phyloP scores from a whole-genome alignment of 108 stramenopile species.

The Fistulifera solaris region DNA sequence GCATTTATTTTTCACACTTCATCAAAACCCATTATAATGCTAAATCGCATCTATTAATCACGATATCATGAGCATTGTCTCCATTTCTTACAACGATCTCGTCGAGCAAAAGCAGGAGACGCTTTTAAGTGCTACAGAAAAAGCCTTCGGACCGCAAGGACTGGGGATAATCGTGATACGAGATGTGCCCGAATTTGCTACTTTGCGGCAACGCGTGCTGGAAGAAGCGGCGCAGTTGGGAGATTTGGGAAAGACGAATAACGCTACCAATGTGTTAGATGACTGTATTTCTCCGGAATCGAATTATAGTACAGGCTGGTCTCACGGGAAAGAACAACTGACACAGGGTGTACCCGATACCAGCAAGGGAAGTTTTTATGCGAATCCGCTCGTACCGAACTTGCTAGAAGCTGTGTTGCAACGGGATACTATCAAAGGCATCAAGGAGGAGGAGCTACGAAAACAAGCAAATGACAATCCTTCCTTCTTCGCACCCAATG shows the following conservation, averaged over 20 bases:
- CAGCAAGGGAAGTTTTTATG: constrained; percentile 85
- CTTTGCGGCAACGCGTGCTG: constrained; percentile 27
- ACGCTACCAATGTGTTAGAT: no score
- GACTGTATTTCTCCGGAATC: constrained; percentile 43
- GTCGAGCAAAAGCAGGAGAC: constrained; percentile 1
- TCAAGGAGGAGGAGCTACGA: constrained; percentile 9
- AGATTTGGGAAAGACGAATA: constrained; percentile 10
- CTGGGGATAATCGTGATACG: constrained; percentile 50
- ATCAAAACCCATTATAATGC: no score
- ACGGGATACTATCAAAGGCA: constrained; percentile 3
- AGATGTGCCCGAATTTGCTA: constrained; percentile 29
- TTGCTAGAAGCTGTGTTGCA: constrained; percentile 7
- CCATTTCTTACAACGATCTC: constrained; percentile 45
- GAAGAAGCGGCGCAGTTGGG: constrained; percentile 54
- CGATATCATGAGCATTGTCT: constrained; percentile 11
- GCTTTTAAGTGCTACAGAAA: constrained; percentile 23
- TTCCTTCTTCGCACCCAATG: constrained; percentile 64
- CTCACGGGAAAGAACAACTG: constrained; percentile 77
- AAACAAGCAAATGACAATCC: constrained; percentile 25
- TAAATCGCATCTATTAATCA: no score
- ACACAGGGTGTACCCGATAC: constrained; percentile 59
- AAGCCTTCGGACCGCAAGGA: constrained; percentile 31
- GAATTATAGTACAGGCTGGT: constrained; percentile 70
- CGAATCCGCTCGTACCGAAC: constrained; percentile 77
- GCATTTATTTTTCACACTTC: no score